A percentile compares a stretch with the other conserved stretches of the same genome.
These are phyloP conservation scores for Helminthosporium solani DNA, from an alignment of 2,329 filamentous ascomycete species.

Conservation along the genomic window DNA sequence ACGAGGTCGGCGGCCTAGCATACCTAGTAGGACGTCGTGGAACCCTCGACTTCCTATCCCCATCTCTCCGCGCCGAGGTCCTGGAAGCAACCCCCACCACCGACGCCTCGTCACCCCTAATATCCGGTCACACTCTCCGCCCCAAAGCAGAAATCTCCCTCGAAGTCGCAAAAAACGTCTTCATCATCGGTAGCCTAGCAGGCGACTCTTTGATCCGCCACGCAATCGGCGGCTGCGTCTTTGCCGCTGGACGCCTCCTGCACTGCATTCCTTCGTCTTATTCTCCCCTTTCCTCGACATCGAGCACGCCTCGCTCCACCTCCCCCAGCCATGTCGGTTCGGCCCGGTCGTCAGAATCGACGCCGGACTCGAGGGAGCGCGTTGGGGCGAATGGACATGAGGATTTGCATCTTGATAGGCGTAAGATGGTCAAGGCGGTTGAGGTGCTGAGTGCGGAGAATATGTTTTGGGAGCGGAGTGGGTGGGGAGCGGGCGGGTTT, in stretches of 20 bases:
- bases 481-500: constrained; percentile 41
- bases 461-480: constrained; percentile 32
- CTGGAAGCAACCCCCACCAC: constrained; percentile 26
- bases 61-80: constrained; percentile 51
- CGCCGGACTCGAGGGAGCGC: too few relatives aligned
- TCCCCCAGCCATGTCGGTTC: constrained; percentile 10
- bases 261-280: constrained; percentile 25
- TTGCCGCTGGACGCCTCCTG: constrained; percentile 55
- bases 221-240: constrained; percentile 60
- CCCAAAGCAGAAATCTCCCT: constrained; percentile 53
- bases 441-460: constrained; percentile 35
- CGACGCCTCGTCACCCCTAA: constrained; percentile 21
- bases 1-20: constrained; percentile 51
- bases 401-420: constrained; percentile 42
- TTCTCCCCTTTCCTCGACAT: constrained; percentile 11
- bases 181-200: constrained; percentile 60
- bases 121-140: constrained; percentile 57
- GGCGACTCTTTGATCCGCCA: constrained; percentile 63
- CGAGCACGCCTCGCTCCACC: constrained; percentile 13
- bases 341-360: too few relatives aligned
- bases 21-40: constrained; percentile 61
- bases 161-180: constrained; percentile 55
- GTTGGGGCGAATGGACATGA: constrained; percentile 34
- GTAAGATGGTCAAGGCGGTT: constrained; percentile 30
- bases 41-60: constrained; percentile 53